Evolutionary conservation across 2,329 filamentous ascomycete genomes (phyloP), one percentile per base, ranked within the genome.

Genomic region (Lachnellula subtilissima): DNA sequence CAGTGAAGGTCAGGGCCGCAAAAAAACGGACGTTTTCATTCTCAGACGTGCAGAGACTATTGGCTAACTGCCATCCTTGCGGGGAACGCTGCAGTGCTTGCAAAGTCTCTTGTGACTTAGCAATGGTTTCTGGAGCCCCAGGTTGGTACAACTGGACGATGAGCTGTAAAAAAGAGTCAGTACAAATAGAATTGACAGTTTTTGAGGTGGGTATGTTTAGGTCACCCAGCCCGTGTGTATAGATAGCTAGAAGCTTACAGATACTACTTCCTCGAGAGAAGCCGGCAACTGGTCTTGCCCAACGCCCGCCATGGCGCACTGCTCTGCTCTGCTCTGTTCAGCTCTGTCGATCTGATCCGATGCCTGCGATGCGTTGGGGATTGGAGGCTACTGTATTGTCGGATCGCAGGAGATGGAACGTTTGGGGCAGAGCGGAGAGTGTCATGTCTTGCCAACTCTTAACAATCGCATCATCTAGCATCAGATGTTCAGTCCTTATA

Each of bases 11-110:
- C 57, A 97, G 79, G 32, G 92, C 93, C 14, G 91, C 94, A 69
- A 96, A 96, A 73, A 97, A 97, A 61, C 88, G 87, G 63, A 94
- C 84, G 65, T 92, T 87, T 58, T 88, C 82, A 63, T 89, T 85
- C 22, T 81, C 75, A 58, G 83, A 84, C 50, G 76, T 76, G 11
- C 97, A 76, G 14, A 97, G 78, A 51, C 84, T 83, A 67, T 93
- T 86, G 19, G 91, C 91, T 47, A 97, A 79, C 54, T 88, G 80
- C 94, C 94, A 99, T 53, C 91, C 93, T 66, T 89, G 80, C 2
- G 86, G 78, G 2, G 90, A 89, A 63, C 84, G 84, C 69, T 97
- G 94, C 17, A 97, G 76, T 25, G 79, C 78, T 60, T 94, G 89
- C 14, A 99, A 77, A 14, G 86, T 83, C 55, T 88, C 84, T 69